Evolutionary conservation across 345 rosid species (phyloP).

Genomic region (Theobroma cacao): DNA sequence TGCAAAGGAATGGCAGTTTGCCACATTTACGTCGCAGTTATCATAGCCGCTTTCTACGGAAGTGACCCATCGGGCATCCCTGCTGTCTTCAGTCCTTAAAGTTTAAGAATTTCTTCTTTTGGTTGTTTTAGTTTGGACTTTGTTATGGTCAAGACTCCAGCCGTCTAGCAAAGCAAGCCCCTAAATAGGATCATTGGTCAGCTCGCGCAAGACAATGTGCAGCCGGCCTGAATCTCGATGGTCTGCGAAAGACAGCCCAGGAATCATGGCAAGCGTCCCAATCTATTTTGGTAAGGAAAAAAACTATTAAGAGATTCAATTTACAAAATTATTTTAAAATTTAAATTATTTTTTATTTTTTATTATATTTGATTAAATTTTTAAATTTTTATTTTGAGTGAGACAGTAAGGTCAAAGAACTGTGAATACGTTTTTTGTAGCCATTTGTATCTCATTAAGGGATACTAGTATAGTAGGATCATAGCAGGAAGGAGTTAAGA

Average conservation of each 20-base stretch:
- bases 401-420: no score
- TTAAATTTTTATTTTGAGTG: no score
- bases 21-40: not conserved
- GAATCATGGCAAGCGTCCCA: not conserved
- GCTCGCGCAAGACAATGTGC: not conserved
- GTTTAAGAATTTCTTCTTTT: no score
- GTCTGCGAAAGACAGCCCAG: not conserved
- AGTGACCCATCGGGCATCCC: not conserved
- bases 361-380: no score
- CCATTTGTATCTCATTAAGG: no score
- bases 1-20: not conserved
- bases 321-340: no score
- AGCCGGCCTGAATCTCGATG: not conserved
- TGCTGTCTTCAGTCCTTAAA: not conserved
- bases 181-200: not conserved
- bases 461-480: no score
- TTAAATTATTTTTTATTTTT: no score
- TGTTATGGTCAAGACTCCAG: not conserved
- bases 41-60: slow-evolving; percentile 6
- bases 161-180: not conserved
- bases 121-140: no score
- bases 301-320: no score
- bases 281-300: not conserved
- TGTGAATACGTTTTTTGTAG: no score
- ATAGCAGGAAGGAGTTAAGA: no score